Percentiles rank a stretch among this genome's conserved stretches.
These are phyloP conservation scores for Kurtzmaniella fragi DNA, from an alignment of 805 yeast genomes.

Conservation along the genomic window DNA sequence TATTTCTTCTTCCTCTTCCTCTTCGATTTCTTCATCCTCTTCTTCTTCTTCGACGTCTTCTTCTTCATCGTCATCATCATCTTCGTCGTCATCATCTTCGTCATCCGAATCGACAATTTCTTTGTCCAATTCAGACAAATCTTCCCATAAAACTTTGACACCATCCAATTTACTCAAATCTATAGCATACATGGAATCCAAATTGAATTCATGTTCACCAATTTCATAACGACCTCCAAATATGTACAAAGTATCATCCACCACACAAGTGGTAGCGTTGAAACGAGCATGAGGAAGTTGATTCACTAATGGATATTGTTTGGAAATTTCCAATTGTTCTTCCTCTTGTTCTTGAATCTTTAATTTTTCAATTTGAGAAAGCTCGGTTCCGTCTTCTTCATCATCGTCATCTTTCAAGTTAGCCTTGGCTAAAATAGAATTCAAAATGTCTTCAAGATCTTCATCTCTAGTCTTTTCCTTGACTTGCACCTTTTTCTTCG, in stretches of 20 bases:
- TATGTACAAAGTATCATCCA: constrained; percentile 77
- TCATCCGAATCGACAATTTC: constrained; percentile 59
- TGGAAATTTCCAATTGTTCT: constrained; percentile 31
- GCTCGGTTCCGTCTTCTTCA: constrained; percentile 17
- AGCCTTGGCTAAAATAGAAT: constrained; percentile 69
- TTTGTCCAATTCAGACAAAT: constrained; percentile 52
- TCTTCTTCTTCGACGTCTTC: constrained; percentile 52
- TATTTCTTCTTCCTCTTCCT: constrained; percentile 59
- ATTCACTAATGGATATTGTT: constrained; percentile 51
- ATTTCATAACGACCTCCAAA: constrained; percentile 89
- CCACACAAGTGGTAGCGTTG: constrained; percentile 79
- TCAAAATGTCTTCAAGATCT: constrained; percentile 78
- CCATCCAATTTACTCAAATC: constrained; percentile 88
- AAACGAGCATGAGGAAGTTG: constrained; percentile 85
- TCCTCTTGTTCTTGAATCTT: constrained; percentile 35
- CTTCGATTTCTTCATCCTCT: constrained; percentile 48
- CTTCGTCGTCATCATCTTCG: constrained; percentile 48
- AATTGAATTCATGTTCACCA: constrained; percentile 78
- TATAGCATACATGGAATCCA: constrained; percentile 82
- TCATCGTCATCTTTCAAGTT: constrained; percentile 56
- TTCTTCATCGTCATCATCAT: constrained; percentile 55
- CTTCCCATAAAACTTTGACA: constrained; percentile 86
- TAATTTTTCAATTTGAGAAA: constrained; percentile 31
- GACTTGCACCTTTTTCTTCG: constrained; percentile 42
- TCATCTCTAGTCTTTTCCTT: constrained; percentile 60